These are phyloP conservation scores for Petunia axillaris DNA, from an alignment of 257 asterid species.

Conservation along the genomic window DNA sequence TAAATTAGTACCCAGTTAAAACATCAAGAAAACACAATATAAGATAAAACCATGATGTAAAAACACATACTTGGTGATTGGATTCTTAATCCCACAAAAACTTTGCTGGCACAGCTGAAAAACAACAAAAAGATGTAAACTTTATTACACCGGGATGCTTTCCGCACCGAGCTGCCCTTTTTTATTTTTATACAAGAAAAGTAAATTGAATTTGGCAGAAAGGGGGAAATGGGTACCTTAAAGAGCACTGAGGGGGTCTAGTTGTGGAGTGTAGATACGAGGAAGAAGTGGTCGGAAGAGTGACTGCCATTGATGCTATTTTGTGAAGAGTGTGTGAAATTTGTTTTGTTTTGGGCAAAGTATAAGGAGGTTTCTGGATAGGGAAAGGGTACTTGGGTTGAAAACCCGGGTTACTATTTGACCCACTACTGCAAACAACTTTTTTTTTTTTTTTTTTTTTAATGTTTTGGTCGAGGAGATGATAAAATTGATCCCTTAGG, in stretches of 20 bases:
- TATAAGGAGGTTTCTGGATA: background rate
- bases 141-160: background rate
- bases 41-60: background rate
- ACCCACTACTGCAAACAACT: background rate
- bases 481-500: too few relatives aligned
- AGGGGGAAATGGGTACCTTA: slow-evolving; percentile 33
- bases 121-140: background rate
- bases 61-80: slow-evolving; percentile 71
- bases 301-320: slow-evolving; percentile 39
- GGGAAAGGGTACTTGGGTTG: background rate
- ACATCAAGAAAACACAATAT: background rate
- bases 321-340: background rate
- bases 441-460: too few relatives aligned
- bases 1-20: background rate
- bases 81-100: slow-evolving; percentile 62
- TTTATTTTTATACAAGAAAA: background rate
- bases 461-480: too few relatives aligned
- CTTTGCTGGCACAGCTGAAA: slow-evolving; percentile 65
- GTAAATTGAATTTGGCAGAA: background rate
- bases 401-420: background rate
- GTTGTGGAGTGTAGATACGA: slow-evolving; percentile 32
- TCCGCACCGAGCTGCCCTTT: background rate
- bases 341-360: background rate
- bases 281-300: slow-evolving; percentile 30
- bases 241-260: slow-evolving; percentile 35